Evolutionary conservation across 306 rosid species (phyloP).

Genomic region (Oxytropis ochrocephala): DNA sequence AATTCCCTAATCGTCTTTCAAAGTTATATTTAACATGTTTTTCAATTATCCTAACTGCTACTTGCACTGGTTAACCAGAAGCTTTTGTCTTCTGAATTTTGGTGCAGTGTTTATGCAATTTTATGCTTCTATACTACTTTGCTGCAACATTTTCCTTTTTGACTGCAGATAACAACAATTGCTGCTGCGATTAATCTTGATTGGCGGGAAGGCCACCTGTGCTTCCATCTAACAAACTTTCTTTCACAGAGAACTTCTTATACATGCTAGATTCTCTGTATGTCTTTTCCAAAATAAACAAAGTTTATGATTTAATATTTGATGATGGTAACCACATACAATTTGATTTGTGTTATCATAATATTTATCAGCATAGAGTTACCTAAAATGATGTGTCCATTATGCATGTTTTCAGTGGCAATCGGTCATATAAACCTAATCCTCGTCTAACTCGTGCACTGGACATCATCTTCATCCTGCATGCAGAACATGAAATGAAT

Average conservation of each 20-base stretch:
- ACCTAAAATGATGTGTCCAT: not conserved
- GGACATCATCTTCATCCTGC: constrained; percentile 78
- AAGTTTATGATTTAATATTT: not conserved
- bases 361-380: not conserved
- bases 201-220: constrained; percentile 85
- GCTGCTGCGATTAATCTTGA: constrained; percentile 83
- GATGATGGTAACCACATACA: not conserved
- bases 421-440: constrained; percentile 74
- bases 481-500: constrained; percentile 96
- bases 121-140: constrained; percentile 9
- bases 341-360: not conserved
- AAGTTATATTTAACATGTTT: not conserved
- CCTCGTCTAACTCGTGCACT: constrained; percentile 73
- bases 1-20: constrained; percentile 6
- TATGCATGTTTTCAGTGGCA: constrained; percentile 51
- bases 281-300: constrained; percentile 3
- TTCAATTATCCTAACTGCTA: constrained; percentile 1
- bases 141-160: not conserved
- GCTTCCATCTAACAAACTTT: constrained; percentile 75
- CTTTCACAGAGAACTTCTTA: constrained; percentile 76
- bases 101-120: not conserved
- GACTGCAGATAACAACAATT: constrained; percentile 71
- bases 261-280: constrained; percentile 96
- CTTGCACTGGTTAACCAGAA: not conserved
- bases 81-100: not conserved